These are phyloP conservation scores for Cylindrodendrum hubeiense DNA, from an alignment of 2,329 filamentous ascomycete genomes.

Conservation along the genomic window DNA sequence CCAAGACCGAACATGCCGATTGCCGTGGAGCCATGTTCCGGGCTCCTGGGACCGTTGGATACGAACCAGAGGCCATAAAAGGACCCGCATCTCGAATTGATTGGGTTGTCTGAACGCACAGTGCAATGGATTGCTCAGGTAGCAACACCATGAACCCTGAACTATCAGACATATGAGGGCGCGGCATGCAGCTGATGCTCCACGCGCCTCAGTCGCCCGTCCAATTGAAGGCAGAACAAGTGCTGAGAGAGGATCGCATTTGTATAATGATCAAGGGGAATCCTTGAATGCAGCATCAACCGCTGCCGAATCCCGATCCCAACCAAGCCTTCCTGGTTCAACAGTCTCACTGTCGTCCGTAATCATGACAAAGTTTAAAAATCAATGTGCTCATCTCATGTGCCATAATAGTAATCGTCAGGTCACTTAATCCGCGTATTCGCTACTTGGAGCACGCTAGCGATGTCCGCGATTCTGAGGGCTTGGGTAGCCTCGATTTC, in stretches of 20 bases:
- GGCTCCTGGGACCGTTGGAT: background rate
- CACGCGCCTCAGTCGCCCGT: background rate
- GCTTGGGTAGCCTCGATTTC: too few species aligned
- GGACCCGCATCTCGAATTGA: background rate
- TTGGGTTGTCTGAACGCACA: background rate
- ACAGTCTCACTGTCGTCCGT: background rate
- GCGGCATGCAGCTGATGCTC: background rate
- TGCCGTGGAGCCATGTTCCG: background rate
- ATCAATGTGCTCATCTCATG: background rate
- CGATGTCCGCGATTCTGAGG: too few species aligned
- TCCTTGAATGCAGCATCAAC: background rate
- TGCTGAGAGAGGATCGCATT: background rate
- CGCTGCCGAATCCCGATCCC: background rate
- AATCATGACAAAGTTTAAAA: background rate
- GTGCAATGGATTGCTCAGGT: background rate
- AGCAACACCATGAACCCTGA: background rate
- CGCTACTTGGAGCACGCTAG: too few species aligned
- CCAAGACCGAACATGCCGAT: background rate
- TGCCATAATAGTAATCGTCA: too few species aligned
- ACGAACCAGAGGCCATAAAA: background rate
- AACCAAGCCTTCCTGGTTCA: background rate
- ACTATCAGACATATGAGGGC: background rate
- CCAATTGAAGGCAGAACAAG: background rate
- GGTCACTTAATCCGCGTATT: too few species aligned
- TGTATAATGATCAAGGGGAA: background rate